A percentile compares a stretch with the other conserved stretches of the same genome.
Evolutionary conservation across 2,329 filamentous ascomycete species (phyloP).

Genomic region (Pseudogymnoascus sp.): DNA sequence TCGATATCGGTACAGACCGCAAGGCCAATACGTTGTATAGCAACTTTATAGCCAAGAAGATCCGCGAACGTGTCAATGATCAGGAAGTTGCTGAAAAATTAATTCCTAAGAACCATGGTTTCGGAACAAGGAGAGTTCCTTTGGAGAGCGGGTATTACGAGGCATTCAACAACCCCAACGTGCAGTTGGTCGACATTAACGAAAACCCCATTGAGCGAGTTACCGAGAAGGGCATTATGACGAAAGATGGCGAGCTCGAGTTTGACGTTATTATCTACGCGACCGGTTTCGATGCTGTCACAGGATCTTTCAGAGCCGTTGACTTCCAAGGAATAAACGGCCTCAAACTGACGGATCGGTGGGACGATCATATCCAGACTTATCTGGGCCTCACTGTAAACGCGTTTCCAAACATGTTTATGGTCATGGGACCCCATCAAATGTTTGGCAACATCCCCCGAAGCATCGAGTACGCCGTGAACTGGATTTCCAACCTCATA

Average conservation of each 20-base stretch:
- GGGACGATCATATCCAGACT: slow-evolving; percentile 21
- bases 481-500: slow-evolving; percentile 33
- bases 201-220: slow-evolving; percentile 28
- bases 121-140: slow-evolving; percentile 21
- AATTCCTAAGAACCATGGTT: slow-evolving; percentile 29
- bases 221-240: slow-evolving; percentile 28
- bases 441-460: slow-evolving; percentile 38
- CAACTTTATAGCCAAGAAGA: slow-evolving; percentile 31
- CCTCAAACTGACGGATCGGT: slow-evolving; percentile 18
- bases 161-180: slow-evolving; percentile 27
- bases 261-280: slow-evolving; percentile 31
- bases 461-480: slow-evolving; percentile 37
- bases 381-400: slow-evolving; percentile 25
- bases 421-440: slow-evolving; percentile 39
- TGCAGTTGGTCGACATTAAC: slow-evolving; percentile 25
- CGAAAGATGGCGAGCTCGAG: slow-evolving; percentile 19
- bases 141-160: slow-evolving; percentile 28
- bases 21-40: slow-evolving; percentile 26
- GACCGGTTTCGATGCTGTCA: slow-evolving; percentile 26
- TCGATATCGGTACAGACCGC: slow-evolving; percentile 25
- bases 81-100: slow-evolving; percentile 31
- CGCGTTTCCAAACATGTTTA: slow-evolving; percentile 29
- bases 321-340: slow-evolving; percentile 22
- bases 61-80: slow-evolving; percentile 31
- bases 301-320: slow-evolving; percentile 21